Evolutionary conservation across 2,329 filamentous ascomycete species (phyloP).

Genomic region (Exophiala sp.): DNA sequence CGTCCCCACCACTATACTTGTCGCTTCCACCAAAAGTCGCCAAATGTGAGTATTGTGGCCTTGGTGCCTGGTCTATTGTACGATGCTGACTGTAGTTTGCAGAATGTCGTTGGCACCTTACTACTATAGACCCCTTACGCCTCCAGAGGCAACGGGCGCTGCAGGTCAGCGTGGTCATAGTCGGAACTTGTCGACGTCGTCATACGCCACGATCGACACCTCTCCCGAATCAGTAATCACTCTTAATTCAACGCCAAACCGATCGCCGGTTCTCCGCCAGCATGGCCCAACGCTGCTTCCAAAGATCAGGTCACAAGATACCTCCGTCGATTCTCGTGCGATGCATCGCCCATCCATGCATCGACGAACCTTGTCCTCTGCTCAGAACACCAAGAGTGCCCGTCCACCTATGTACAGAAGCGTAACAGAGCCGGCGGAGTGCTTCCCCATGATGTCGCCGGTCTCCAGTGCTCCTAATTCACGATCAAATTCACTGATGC

Average conservation of each 20-base stretch:
- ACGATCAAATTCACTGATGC: conserved; percentile 25
- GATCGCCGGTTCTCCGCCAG: conserved; percentile 71
- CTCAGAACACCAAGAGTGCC: conserved; percentile 50
- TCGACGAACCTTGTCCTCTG: conserved; percentile 35
- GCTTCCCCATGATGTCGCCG: conserved; percentile 45
- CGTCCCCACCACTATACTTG: conserved; percentile 8
- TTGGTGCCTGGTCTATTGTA: conserved; percentile 9
- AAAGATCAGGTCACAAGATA: conserved; percentile 82
- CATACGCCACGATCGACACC: conserved; percentile 61
- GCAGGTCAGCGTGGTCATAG: conserved; percentile 46
- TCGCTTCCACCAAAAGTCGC: conserved; percentile 15
- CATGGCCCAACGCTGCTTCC: conserved; percentile 72
- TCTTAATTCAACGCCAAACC: conserved; percentile 64
- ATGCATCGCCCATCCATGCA: conserved; percentile 14
- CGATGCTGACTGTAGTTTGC: conserved; percentile 13
- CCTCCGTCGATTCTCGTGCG: conserved; percentile 35
- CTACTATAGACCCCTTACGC: conserved; percentile 44
- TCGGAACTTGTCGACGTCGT: conserved; percentile 62
- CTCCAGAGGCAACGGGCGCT: conserved; percentile 36
- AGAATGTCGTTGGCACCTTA: conserved; percentile 43
- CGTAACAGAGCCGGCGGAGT: conserved; percentile 45
- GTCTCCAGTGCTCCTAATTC: conserved; percentile 36
- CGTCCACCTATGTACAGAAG: conserved; percentile 45
- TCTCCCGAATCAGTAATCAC: conserved; percentile 67
- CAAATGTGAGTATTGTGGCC: conserved; percentile 19